A percentile compares a stretch with the other conserved stretches of the same genome.
These are phyloP conservation scores for Buxus sempervirens DNA, from an alignment of 164 flowering plant genomes.

Conservation along the genomic window DNA sequence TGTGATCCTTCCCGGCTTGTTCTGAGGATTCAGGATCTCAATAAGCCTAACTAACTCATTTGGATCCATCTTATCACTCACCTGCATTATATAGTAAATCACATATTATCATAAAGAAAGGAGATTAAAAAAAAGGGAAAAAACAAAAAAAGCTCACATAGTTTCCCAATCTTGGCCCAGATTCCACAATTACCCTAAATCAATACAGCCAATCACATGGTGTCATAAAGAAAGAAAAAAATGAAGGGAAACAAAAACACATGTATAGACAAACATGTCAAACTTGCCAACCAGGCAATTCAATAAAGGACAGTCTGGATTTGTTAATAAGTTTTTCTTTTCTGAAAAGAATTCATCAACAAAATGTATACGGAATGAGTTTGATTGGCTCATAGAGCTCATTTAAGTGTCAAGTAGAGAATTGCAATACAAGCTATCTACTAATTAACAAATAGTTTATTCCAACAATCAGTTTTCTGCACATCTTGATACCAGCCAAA, in stretches of 20 bases:
- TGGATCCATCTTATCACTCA: conserved; percentile 93
- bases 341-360: no score
- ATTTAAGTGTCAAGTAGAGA: no score
- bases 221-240: neutral
- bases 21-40: conserved; percentile 74
- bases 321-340: no score
- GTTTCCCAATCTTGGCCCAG: neutral
- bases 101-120: no score
- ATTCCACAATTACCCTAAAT: neutral
- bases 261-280: neutral
- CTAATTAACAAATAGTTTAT: no score
- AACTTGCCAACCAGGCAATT: neutral
- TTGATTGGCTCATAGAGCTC: no score
- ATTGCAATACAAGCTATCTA: no score
- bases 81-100: conserved; percentile 68
- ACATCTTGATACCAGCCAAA: neutral
- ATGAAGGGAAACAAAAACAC: no score
- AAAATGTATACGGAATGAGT: no score
- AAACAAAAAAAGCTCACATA: no score
- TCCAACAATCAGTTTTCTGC: neutral
- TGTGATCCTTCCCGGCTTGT: conserved; percentile 84
- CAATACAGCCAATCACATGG: neutral
- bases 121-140: no score
- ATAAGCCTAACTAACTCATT: conserved; percentile 75
- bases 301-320: neutral